These are phyloP conservation scores for Rhodotorula babjevae DNA, from an alignment of 768 basidiomycete species.

Conservation along the genomic window DNA sequence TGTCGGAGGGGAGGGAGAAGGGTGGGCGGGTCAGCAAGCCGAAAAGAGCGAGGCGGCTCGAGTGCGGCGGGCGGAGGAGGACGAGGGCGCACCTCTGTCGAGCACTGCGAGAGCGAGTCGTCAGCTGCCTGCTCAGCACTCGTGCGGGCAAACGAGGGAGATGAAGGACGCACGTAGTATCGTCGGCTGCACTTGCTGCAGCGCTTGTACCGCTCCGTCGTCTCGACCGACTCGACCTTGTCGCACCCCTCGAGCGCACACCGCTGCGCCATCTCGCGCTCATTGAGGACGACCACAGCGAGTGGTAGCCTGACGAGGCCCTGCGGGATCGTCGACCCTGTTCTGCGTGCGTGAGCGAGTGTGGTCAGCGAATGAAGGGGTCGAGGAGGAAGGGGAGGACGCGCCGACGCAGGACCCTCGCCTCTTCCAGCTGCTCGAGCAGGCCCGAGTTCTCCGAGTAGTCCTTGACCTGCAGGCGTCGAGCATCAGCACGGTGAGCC, in stretches of 20 bases:
- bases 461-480: conserved; percentile 26
- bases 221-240: conserved; percentile 13
- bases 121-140: not conserved
- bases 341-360: not conserved
- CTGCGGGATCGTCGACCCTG: conserved; percentile 30
- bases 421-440: conserved; percentile 24
- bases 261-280: conserved; percentile 29
- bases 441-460: conserved; percentile 38
- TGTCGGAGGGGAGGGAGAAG: not conserved
- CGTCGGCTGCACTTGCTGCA: conserved; percentile 32
- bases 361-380: not conserved
- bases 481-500: not conserved
- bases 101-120: conserved; percentile 10
- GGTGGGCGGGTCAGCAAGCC: not conserved
- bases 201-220: conserved; percentile 26
- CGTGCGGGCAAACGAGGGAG: fast-evolving
- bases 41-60: not conserved
- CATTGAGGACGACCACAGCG: conserved; percentile 23
- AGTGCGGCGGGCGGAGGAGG: no score
- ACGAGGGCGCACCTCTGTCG: conserved; percentile 6
- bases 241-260: conserved; percentile 24
- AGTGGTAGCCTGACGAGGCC: conserved; percentile 36
- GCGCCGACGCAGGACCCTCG: conserved; percentile 23
- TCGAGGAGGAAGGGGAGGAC: not conserved
- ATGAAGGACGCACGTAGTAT: conserved; percentile 24